Percentiles rank a stretch among this genome's conserved stretches.
phyloP scores from a whole-genome alignment of 139 green algal genomes.

The Bryopsis sp. region DNA sequence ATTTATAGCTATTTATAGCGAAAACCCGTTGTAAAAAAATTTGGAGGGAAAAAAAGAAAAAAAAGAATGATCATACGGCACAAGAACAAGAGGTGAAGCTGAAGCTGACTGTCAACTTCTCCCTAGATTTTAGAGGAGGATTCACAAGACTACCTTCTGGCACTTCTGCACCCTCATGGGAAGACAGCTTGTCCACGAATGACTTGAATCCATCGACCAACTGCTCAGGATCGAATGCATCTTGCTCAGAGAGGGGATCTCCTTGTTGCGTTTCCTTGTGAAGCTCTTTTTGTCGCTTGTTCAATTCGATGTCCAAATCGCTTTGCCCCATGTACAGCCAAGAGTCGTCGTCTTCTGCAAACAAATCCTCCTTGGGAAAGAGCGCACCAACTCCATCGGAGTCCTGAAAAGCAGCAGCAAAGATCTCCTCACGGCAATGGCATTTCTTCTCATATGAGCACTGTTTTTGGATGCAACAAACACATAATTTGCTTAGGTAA shows the following conservation, averaged over 20 bases:
- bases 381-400: too few species aligned
- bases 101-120: too few species aligned
- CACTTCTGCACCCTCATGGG: neutral
- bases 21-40: neutral
- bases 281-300: too few species aligned
- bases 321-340: neutral
- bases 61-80: too few species aligned
- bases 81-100: too few species aligned
- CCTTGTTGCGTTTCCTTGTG: neutral
- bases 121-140: too few species aligned
- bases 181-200: neutral
- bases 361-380: neutral
- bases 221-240: neutral
- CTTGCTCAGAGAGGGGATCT: neutral
- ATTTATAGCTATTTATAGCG: neutral
- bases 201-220: neutral
- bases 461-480: too few species aligned
- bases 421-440: too few species aligned
- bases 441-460: too few species aligned
- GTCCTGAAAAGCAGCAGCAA: too few species aligned
- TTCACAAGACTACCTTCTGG: conserved; percentile 2
- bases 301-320: neutral
- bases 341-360: neutral
- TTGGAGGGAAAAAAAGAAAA: too few species aligned
- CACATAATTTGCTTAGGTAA: too few species aligned